phyloP scores from a whole-genome alignment of 2,329 filamentous ascomycete species.

The Epichloe coenophiala region DNA sequence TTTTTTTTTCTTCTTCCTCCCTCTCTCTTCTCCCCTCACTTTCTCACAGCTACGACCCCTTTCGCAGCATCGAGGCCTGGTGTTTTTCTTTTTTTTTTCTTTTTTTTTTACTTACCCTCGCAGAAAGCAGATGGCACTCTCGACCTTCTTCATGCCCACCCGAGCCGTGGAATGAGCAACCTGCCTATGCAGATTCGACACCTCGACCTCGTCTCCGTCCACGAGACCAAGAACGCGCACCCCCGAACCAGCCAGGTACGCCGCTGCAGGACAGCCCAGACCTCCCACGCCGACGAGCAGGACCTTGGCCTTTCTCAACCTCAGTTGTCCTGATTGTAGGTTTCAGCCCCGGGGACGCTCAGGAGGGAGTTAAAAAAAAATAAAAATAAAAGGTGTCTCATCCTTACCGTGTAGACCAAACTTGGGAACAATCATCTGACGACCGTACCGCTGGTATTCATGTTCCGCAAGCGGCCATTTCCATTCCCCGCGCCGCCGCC shows the following conservation, averaged over 20 bases:
- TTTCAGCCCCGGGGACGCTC: not conserved
- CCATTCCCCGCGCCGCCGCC: conserved; percentile 15
- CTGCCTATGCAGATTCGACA: conserved; percentile 86
- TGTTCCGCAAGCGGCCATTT: conserved; percentile 57
- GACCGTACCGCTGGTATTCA: conserved; percentile 77
- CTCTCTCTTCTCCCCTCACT: not conserved
- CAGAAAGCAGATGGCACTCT: conserved; percentile 54
- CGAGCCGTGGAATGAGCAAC: conserved; percentile 61
- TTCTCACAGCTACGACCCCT: no score
- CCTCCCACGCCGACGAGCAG: conserved; percentile 81
- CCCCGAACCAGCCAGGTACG: conserved; percentile 86
- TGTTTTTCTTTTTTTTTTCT: no score
- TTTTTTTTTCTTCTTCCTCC: no score
- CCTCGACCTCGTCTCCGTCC: conserved; percentile 78
- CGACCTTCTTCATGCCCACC: conserved; percentile 66
- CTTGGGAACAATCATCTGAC: conserved; percentile 79
- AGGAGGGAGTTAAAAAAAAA: no score
- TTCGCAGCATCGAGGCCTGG: no score
- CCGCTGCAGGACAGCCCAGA: conserved; percentile 78
- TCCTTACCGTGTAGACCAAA: conserved; percentile 58
- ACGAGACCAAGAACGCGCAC: conserved; percentile 72
- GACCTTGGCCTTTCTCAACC: conserved; percentile 55
- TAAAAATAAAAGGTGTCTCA: no score
- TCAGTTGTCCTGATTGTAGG: conserved; percentile 52
- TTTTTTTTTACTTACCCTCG: no score